These are phyloP conservation scores for Tillandsia leiboldiana DNA, from an alignment of 176 grass and related monocot species.

Conservation along the genomic window DNA sequence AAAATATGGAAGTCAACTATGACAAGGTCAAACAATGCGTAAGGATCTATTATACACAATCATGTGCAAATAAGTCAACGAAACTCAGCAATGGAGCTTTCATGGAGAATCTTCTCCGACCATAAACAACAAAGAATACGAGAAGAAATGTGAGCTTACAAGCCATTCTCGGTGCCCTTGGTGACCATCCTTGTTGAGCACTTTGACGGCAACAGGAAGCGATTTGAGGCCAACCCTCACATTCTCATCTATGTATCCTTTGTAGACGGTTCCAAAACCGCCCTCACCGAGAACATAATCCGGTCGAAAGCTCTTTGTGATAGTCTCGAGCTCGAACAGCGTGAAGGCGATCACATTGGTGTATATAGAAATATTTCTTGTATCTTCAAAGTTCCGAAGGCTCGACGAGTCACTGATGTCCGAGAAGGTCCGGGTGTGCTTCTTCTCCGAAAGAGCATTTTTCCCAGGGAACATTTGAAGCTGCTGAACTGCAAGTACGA, in stretches of 20 bases:
- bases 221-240: constrained; percentile 90
- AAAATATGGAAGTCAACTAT: not conserved
- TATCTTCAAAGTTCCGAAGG: constrained; percentile 67
- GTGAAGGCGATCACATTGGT: constrained; percentile 91
- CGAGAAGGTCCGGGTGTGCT: constrained; percentile 52
- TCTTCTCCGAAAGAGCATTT: constrained; percentile 45
- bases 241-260: constrained; percentile 99
- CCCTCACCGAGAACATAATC: constrained; percentile 97
- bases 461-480: constrained; percentile 77
- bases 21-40: not conserved
- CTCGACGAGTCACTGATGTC: constrained; percentile 73
- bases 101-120: not conserved
- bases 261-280: constrained; percentile 96
- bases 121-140: not conserved
- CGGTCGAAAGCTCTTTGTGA: constrained; percentile 90
- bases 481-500: constrained; percentile 59
- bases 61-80: not conserved
- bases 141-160: constrained; percentile 40
- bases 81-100: not conserved
- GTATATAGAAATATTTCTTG: constrained; percentile 91
- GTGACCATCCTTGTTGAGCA: constrained; percentile 96
- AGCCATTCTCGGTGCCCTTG: constrained; percentile 99
- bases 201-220: constrained; percentile 92
- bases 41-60: not conserved
- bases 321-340: constrained; percentile 92